These are phyloP conservation scores for Aphanomyces cochlioides DNA, from an alignment of 352 stramenopile genomes.

Conservation along the genomic window DNA sequence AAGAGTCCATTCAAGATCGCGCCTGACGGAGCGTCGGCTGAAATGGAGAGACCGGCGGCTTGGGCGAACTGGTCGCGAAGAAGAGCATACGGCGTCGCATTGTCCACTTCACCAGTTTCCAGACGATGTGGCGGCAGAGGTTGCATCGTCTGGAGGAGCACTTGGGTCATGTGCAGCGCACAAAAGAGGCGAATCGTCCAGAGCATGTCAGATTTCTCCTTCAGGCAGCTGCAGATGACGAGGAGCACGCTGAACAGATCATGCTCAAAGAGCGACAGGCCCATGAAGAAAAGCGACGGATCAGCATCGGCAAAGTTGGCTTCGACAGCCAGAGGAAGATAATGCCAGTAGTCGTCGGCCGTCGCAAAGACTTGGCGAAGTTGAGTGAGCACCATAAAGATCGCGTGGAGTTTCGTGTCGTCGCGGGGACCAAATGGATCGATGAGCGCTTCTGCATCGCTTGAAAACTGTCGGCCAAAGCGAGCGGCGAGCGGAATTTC, in stretches of 20 bases:
- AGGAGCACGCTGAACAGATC: constrained; percentile 70
- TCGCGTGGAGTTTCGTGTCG: constrained; percentile 68
- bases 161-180: constrained; percentile 73
- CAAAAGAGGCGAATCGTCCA: constrained; percentile 73
- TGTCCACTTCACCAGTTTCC: constrained; percentile 26
- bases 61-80: neutral
- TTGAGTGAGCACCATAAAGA: constrained; percentile 57
- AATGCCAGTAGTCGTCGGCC: neutral
- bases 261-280: constrained; percentile 59
- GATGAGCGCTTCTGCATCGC: constrained; percentile 43
- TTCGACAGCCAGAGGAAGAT: neutral
- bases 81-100: neutral
- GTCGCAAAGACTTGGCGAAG: constrained; percentile 30
- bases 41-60: neutral
- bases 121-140: constrained; percentile 39
- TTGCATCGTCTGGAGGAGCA: constrained; percentile 59
- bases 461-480: neutral
- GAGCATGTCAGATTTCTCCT: constrained; percentile 72
- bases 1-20: constrained; percentile 63
- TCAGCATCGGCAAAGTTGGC: neutral
- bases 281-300: constrained; percentile 30
- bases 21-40: constrained; percentile 39
- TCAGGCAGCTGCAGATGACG: constrained; percentile 71
- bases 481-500: neutral
- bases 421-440: constrained; percentile 73